Percentiles rank a stretch among this genome's conserved stretches.
phyloP scores from a whole-genome alignment of 1,284 basidiomycete species.

The Ustilago bromivora region DNA sequence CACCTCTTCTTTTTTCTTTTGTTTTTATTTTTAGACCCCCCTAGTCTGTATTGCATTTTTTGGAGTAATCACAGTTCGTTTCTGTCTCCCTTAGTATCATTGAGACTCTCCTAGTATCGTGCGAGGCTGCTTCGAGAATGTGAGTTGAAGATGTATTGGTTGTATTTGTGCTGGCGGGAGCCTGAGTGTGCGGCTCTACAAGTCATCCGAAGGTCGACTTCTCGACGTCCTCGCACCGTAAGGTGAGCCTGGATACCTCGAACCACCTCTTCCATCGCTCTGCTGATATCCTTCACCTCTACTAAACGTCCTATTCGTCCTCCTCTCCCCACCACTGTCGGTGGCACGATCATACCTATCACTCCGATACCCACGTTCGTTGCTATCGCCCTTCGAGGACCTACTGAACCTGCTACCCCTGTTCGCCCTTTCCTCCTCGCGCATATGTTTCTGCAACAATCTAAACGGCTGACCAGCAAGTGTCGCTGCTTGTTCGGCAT shows the following conservation, averaged over 20 bases:
- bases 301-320: neutral
- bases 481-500: constrained; percentile 29
- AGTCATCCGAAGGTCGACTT: neutral
- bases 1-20: neutral
- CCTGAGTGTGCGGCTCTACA: neutral
- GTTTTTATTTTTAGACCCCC: neutral
- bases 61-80: constrained; percentile 9
- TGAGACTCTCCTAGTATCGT: neutral
- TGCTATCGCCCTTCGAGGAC: neutral
- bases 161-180: neutral
- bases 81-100: neutral
- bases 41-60: constrained; percentile 1
- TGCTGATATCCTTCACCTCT: neutral
- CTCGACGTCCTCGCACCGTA: neutral
- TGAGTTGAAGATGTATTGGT: too few relatives aligned
- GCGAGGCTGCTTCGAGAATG: neutral
- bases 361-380: neutral
- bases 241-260: neutral
- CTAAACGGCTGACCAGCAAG: constrained; percentile 32
- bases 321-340: neutral
- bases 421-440: neutral
- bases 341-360: neutral
- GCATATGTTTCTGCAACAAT: constrained; percentile 2
- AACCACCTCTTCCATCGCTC: neutral
- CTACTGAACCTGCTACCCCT: neutral